Evolutionary conservation across 768 basidiomycete species (phyloP).

Genomic region (Termitomyces sp.): DNA sequence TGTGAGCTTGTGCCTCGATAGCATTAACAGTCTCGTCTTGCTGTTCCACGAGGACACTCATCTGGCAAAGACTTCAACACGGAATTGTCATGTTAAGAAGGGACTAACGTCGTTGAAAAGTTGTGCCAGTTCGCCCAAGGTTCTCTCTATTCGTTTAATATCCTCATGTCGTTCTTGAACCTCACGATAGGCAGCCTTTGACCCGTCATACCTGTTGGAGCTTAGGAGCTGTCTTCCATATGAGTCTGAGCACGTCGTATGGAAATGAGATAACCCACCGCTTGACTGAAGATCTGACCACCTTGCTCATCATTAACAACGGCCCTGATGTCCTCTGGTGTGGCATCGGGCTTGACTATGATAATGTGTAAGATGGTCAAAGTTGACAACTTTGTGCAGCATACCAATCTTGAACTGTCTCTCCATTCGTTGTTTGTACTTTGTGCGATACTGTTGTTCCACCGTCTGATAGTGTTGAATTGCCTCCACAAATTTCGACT

Average conservation of each 20-base stretch:
- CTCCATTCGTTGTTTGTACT: slow-evolving; percentile 78
- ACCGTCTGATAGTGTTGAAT: slow-evolving; percentile 82
- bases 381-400: slow-evolving; percentile 13
- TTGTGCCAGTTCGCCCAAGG: slow-evolving; percentile 88
- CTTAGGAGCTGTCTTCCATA: slow-evolving; percentile 59
- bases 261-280: slow-evolving; percentile 36
- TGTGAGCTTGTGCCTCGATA: slow-evolving; percentile 72
- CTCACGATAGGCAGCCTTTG: slow-evolving; percentile 87
- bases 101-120: slow-evolving; percentile 85
- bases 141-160: slow-evolving; percentile 92
- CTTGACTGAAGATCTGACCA: slow-evolving; percentile 86
- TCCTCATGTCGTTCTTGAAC: slow-evolving; percentile 98
- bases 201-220: slow-evolving; percentile 87
- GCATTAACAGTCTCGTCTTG: slow-evolving; percentile 84
- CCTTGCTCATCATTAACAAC: slow-evolving; percentile 83
- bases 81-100: not conserved
- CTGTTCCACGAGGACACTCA: slow-evolving; percentile 93
- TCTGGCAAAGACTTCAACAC: slow-evolving; percentile 35
- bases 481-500: slow-evolving; percentile 77
- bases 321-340: slow-evolving; percentile 79
- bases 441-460: slow-evolving; percentile 72
- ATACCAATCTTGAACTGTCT: slow-evolving; percentile 83
- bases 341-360: slow-evolving; percentile 87
- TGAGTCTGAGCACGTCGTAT: slow-evolving; percentile 5
- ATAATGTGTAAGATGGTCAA: not conserved